Percentiles rank a stretch among this genome's conserved stretches.
These are phyloP conservation scores for Fusarium torulosum DNA, from an alignment of 2,329 filamentous ascomycete genomes.

Conservation along the genomic window DNA sequence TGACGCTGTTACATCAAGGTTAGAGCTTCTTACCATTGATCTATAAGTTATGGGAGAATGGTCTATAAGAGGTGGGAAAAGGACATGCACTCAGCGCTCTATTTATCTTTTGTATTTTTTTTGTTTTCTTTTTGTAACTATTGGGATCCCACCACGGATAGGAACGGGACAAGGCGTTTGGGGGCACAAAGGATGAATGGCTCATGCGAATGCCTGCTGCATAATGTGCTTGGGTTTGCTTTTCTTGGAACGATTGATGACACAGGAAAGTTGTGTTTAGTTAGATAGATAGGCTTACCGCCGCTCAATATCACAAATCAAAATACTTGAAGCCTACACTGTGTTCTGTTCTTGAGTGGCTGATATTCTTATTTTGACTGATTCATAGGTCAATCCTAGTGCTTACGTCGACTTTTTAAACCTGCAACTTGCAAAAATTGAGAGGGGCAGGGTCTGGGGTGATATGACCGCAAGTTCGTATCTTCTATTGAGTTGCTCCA, in stretches of 20 bases:
- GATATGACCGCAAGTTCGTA: neutral
- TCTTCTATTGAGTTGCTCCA: neutral
- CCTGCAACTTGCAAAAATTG: neutral
- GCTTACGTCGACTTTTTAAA: constrained; percentile 4
- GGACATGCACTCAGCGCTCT: constrained; percentile 42
- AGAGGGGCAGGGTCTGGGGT: neutral
- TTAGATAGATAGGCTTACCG: constrained; percentile 48
- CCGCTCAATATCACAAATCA: constrained; percentile 45
- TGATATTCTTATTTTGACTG: neutral
- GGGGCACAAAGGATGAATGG: constrained; percentile 38
- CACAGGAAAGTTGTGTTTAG: constrained; percentile 47
- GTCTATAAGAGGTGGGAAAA: constrained; percentile 5
- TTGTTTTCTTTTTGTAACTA: constrained; percentile 34
- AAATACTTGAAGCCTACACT: constrained; percentile 26
- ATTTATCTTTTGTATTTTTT: constrained; percentile 45
- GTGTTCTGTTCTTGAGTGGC: neutral
- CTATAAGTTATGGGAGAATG: constrained; percentile 41
- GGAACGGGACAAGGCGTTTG: constrained; percentile 44
- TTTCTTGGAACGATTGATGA: constrained; percentile 46
- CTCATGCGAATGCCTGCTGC: constrained; percentile 35
- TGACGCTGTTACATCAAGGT: constrained; percentile 53
- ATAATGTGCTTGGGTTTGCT: constrained; percentile 41
- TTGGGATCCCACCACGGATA: constrained; percentile 40
- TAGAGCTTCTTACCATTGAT: constrained; percentile 55
- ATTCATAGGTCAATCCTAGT: neutral